Evolutionary conservation across 768 basidiomycete genomes (phyloP), one percentile per base, ranked within the genome.

Genomic region (Crassisporium funariophilum): DNA sequence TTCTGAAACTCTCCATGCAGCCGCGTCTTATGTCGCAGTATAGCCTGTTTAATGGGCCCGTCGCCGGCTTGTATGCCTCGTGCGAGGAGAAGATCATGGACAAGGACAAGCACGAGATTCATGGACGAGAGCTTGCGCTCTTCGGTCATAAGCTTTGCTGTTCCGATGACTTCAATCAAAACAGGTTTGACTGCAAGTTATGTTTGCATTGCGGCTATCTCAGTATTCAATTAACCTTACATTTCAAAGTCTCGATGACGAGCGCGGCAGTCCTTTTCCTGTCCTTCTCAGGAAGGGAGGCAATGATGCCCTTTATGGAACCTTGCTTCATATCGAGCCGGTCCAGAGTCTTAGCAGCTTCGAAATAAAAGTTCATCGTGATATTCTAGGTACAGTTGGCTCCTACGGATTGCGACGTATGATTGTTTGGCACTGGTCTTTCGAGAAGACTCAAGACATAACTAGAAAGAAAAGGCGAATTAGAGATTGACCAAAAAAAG

Each of bases 161-260:
- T 71, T 3, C 76, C 63, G 44, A 95, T 85, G 43, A 95, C 77
- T 47, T 88, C 81, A 19, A 64, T 66, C 48, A 98, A 72, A n/a
- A 80, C 81, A 13, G 82, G 64, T 67, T 87, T 92, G 73, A 94
- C 94, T 97, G 60, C 25, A 47, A 41, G 39, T 47, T 27, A 52
- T 36, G 54, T 56, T 52, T 31, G 33, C 36, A 50, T 54, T 48
- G 21, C 44, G 34, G 35, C 53, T 25, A 43, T 46, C 41, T 57
- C 41, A 19, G 24, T 23, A 36, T 46, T 35, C 39, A 40, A 53
- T 38, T 43, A 23, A 52, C 48, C 83, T 74, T 68, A 95, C 95
- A 98, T 79, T 97, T 98, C 37, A 98, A 72, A 0, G 93, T 95
- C 71, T 97, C 91, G 44, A 98, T 94, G 23, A 98, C 84, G 27